Base-by-base conservation (phyloP, 495 filamentous ascomycete genomes). In the Durotheca rogersii region DNA sequence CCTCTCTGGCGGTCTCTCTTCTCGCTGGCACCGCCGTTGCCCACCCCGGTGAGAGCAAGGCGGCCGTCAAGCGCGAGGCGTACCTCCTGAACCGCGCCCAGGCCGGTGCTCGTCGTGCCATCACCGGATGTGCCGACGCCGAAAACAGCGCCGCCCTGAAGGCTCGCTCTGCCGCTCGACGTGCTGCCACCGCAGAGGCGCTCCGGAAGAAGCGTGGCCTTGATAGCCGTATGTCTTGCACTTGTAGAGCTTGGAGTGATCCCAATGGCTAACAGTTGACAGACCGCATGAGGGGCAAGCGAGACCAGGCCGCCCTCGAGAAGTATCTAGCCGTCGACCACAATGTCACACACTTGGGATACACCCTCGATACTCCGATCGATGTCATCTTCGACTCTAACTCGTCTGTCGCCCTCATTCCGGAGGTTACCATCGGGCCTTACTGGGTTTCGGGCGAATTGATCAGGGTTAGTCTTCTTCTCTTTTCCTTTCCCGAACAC, bases 181-280 rank as follows among this genome's bases (percentile, higher is more conserved):
- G 70, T 36, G 62, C 59, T 14, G 58, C 67, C 15, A 36, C 65
- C 4, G 74, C 72, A 14, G 61, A 68, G 35, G 57, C 64, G 5
- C 67, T 81, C 19, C 75, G 79, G 35, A 41, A 74, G 39, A 72
- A 76, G 58, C 76, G 77, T 36, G 73, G 72, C 11, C 69, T 81
- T 23, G 58, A 60, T 27, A 45, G 72, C 5, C 67, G 75, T 79
- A 62, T 60, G 73, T 51, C n/a, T n/a, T n/a, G n/a, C n/a, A n/a
- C n/a, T n/a, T n/a, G n/a, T n/a, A n/a, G n/a, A n/a, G 23, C 4
- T 27, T 27, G 4, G 23, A 9, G 23, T 27, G 23, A 4, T 27
- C 10, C 20, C 4, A 10, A 19, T 11, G 6, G 19, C 10, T 9
- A n/a, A 14, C 0, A 36, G 39, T 63, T 31, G 23, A n/a, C 7